Conservation (phyloP, 306 rosid species). For the Geum urbanum region DNA sequence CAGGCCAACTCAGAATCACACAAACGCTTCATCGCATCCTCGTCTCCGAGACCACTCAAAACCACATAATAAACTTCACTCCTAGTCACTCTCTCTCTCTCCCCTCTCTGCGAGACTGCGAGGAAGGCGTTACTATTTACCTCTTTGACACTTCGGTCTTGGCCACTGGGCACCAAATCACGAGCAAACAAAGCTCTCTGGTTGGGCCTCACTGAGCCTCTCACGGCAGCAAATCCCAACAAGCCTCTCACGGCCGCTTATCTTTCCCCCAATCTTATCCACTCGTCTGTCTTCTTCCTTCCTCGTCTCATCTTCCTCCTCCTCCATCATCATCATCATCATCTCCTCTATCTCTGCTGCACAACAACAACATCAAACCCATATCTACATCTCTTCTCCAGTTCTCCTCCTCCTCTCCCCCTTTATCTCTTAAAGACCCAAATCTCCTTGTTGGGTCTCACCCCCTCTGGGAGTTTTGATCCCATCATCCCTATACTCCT, state of each 20-base stretch:
- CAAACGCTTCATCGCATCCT: background rate
- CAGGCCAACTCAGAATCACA: background rate
- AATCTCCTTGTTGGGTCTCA: constrained; percentile 13
- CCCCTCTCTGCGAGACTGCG: background rate
- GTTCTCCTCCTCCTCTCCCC: background rate
- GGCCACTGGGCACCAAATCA: background rate
- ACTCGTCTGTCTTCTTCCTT: constrained; percentile 24
- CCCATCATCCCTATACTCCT: background rate
- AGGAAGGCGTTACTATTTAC: too few relatives aligned
- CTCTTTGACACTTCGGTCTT: background rate
- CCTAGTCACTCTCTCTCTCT: background rate
- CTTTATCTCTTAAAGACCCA: background rate
- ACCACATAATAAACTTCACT: background rate
- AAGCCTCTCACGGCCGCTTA: constrained; percentile 39
- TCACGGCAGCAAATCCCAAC: constrained; percentile 30
- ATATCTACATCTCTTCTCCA: constrained; percentile 31
- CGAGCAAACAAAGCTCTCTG: constrained; percentile 16
- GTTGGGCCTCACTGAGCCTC: constrained; percentile 20
- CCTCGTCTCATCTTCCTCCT: background rate
- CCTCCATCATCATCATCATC: background rate
- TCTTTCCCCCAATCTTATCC: constrained; percentile 66
- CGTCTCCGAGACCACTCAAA: background rate
- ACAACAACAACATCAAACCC: background rate
- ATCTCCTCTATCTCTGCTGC: constrained; percentile 7
- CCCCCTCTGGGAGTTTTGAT: constrained; percentile 6